A percentile compares a stretch with the other conserved stretches of the same genome.
Evolutionary conservation across 2,329 filamentous ascomycete species (phyloP).

Genomic region (Torrubiellomyces zombiae): DNA sequence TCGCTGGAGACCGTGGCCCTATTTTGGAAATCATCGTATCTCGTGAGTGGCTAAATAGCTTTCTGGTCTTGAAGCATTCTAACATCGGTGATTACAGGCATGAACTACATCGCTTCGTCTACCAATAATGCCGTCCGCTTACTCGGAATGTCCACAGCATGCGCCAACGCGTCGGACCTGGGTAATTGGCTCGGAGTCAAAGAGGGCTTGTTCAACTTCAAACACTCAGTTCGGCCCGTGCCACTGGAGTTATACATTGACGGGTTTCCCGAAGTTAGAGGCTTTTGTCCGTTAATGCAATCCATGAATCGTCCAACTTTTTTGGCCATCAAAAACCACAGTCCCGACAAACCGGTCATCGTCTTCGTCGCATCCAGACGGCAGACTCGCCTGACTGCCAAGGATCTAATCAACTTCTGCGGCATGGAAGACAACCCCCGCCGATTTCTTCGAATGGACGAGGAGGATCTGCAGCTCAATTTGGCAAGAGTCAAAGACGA

Average conservation of each 20-base stretch:
- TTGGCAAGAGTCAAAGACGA: slow-evolving; percentile 87
- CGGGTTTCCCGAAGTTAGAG: slow-evolving; percentile 85
- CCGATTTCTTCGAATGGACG: slow-evolving; percentile 82
- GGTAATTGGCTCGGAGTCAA: slow-evolving; percentile 96
- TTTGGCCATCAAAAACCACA: slow-evolving; percentile 89
- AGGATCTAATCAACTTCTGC: slow-evolving; percentile 92
- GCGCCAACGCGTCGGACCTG: slow-evolving; percentile 85
- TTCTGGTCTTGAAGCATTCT: slow-evolving; percentile 23
- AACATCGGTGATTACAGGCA: too few relatives aligned
- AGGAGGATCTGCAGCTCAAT: slow-evolving; percentile 81
- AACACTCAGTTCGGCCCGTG: slow-evolving; percentile 90
- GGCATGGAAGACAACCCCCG: slow-evolving; percentile 97
- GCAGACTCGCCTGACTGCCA: slow-evolving; percentile 87
- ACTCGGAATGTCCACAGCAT: slow-evolving; percentile 97
- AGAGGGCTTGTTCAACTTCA: slow-evolving; percentile 89
- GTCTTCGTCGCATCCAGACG: slow-evolving; percentile 93
- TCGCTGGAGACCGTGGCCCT: slow-evolving; percentile 91
- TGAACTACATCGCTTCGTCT: slow-evolving; percentile 97
- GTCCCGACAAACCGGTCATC: slow-evolving; percentile 90
- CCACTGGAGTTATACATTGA: slow-evolving; percentile 95
- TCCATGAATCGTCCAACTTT: slow-evolving; percentile 98
- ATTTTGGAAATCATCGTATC: slow-evolving; percentile 95
- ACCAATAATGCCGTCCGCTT: slow-evolving; percentile 79
- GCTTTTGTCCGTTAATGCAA: slow-evolving; percentile 96
- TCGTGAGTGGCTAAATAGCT: too few relatives aligned